phyloP scores from a whole-genome alignment of 2,329 filamentous ascomycete genomes.

The Parasarocladium wereldwijsianum region DNA sequence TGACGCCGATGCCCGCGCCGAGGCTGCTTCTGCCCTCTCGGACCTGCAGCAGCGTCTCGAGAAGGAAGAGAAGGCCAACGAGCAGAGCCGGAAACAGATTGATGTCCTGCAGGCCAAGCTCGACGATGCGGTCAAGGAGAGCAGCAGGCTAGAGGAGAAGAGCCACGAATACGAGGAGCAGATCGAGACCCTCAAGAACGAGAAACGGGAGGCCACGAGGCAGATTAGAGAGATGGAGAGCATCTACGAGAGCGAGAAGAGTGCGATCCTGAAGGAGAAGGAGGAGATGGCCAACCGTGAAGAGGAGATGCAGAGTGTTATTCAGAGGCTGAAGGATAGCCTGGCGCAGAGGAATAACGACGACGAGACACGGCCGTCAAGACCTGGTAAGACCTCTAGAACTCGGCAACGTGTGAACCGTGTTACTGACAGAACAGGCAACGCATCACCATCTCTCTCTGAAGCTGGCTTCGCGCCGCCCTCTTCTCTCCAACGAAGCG shows the following conservation, averaged over 20 bases:
- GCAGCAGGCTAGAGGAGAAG: constrained; percentile 74
- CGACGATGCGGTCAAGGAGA: constrained; percentile 72
- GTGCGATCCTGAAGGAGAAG: constrained; percentile 78
- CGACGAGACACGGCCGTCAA: constrained; percentile 41
- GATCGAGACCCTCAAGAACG: constrained; percentile 65
- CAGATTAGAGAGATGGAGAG: constrained; percentile 84
- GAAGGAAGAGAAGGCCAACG: constrained; percentile 62
- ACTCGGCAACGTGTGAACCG: not conserved
- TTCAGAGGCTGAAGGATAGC: constrained; percentile 83
- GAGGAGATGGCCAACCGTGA: constrained; percentile 73
- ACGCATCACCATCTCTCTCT: constrained; percentile 55
- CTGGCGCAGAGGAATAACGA: constrained; percentile 58
- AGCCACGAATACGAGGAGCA: constrained; percentile 77
- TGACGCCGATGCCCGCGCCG: constrained; percentile 63
- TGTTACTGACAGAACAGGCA: constrained; percentile 18
- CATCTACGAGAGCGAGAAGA: constrained; percentile 83
- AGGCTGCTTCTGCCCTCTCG: constrained; percentile 64
- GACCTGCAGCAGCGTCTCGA: constrained; percentile 73
- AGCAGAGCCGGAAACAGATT: constrained; percentile 70
- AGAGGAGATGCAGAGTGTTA: constrained; percentile 80
- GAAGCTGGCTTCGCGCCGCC: constrained; percentile 74
- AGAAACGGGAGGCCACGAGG: constrained; percentile 69
- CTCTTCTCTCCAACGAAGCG: constrained; percentile 70
- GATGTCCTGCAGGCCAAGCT: constrained; percentile 74
- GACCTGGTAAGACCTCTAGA: constrained; percentile 25